Conservation (phyloP, 306 rosid species). For the Ormosia semicastrata region DNA sequence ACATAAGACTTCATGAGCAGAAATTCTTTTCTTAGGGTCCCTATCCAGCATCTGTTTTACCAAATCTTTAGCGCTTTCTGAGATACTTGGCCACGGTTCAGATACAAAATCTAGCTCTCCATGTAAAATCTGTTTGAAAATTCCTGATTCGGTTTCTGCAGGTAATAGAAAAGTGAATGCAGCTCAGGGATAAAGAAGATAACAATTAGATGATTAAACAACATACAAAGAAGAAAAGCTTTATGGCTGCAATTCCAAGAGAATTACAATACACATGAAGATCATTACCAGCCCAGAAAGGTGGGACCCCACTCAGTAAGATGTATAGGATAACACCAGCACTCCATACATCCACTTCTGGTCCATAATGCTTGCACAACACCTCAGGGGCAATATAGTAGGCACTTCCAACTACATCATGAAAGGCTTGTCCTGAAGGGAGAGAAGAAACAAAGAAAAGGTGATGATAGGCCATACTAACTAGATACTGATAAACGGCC, state of each 20-base stretch:
- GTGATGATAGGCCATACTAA: not conserved
- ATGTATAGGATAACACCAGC: constrained; percentile 93
- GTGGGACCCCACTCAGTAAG: constrained; percentile 87
- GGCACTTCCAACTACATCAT: constrained; percentile 86
- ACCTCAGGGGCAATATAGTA: constrained; percentile 93
- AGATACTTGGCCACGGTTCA: constrained; percentile 86
- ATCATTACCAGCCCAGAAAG: constrained; percentile 87
- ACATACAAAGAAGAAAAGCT: not conserved
- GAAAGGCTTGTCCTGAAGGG: constrained; percentile 64
- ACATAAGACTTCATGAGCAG: constrained; percentile 90
- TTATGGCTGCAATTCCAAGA: not conserved
- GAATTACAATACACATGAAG: constrained; percentile 15
- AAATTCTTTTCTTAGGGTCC: constrained; percentile 67
- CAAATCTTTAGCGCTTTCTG: constrained; percentile 80
- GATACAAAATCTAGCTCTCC: constrained; percentile 74
- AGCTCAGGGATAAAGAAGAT: not conserved
- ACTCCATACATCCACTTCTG: constrained; percentile 90
- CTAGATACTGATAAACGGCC: not conserved
- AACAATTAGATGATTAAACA: not conserved
- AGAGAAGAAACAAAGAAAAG: constrained; percentile 20
- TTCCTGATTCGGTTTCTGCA: constrained; percentile 84
- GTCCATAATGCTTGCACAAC: constrained; percentile 75
- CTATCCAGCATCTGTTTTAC: constrained; percentile 68
- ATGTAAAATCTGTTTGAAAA: constrained; percentile 73
- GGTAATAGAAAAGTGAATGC: constrained; percentile 19